A percentile compares a stretch with the other conserved stretches of the same genome.
phyloP scores from a whole-genome alignment of 2,329 filamentous ascomycete species.

The Trichoderma aggressivum region DNA sequence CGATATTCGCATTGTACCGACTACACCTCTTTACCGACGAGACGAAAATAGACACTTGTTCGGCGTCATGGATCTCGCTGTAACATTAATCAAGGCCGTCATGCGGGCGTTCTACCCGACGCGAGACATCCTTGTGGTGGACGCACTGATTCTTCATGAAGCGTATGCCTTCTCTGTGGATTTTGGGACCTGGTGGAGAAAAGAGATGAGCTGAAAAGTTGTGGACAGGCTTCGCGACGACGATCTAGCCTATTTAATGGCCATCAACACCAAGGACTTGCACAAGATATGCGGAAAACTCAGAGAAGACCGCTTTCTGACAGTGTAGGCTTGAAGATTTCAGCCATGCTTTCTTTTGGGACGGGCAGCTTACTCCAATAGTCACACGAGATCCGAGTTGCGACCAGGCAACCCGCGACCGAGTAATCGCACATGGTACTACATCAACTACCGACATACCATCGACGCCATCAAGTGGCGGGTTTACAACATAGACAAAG shows the following conservation, averaged over 20 bases:
- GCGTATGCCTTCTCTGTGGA: slow-evolving; percentile 49
- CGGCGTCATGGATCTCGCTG: slow-evolving; percentile 51
- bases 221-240: slow-evolving; percentile 76
- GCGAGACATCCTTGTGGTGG: slow-evolving; percentile 78
- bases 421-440: slow-evolving; percentile 90
- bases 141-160: slow-evolving; percentile 82
- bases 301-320: slow-evolving; percentile 79
- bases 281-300: slow-evolving; percentile 85
- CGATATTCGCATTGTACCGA: not conserved
- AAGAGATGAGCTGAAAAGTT: slow-evolving; percentile 57
- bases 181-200: not conserved
- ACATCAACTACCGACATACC: slow-evolving; percentile 89
- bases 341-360: not conserved
- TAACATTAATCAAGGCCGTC: slow-evolving; percentile 80
- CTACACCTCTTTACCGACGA: not conserved
- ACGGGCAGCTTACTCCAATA: slow-evolving; percentile 46
- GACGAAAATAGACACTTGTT: not conserved
- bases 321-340: slow-evolving; percentile 56
- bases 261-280: slow-evolving; percentile 86
- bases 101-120: slow-evolving; percentile 84
- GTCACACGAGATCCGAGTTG: slow-evolving; percentile 64
- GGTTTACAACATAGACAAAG: slow-evolving; percentile 81
- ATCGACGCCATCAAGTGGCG: slow-evolving; percentile 97
- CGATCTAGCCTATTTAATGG: slow-evolving; percentile 82
- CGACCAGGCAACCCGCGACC: slow-evolving; percentile 78